These are phyloP conservation scores for Fistulinella cinereoalba DNA, from an alignment of 1,284 basidiomycete species.

Conservation along the genomic window DNA sequence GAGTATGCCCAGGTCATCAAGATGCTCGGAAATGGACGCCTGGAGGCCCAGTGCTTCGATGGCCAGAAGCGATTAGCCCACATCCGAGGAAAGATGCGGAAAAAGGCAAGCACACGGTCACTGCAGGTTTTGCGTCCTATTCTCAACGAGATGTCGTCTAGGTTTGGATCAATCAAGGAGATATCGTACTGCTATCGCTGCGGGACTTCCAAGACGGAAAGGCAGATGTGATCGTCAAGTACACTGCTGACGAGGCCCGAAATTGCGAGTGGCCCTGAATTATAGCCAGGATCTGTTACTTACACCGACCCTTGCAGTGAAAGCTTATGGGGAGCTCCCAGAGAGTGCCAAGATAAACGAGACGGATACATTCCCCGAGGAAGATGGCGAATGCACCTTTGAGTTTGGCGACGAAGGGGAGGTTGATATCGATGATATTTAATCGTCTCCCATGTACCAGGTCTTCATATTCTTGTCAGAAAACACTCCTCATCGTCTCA, in stretches of 20 bases:
- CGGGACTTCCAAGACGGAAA: constrained; percentile 99
- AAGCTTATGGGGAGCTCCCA: constrained; percentile 96
- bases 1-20: constrained; percentile 98
- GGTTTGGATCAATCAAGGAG: constrained; percentile 99
- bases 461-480: constrained; percentile 14
- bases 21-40: constrained; percentile 97
- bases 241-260: constrained; percentile 92
- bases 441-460: constrained; percentile 21
- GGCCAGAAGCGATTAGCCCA: constrained; percentile 97
- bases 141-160: constrained; percentile 33
- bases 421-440: constrained; percentile 80
- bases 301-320: constrained; percentile 52
- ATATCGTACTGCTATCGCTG: constrained; percentile 94
- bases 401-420: constrained; percentile 87
- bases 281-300: neutral
- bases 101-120: constrained; percentile 70
- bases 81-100: constrained; percentile 98
- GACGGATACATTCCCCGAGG: constrained; percentile 88
- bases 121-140: neutral
- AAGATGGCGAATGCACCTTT: constrained; percentile 87
- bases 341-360: constrained; percentile 99
- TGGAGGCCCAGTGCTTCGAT: constrained; percentile 98
- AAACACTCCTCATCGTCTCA: constrained; percentile 1
- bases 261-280: constrained; percentile 48
- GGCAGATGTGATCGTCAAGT: constrained; percentile 99